Evolutionary conservation across 1,284 basidiomycete species (phyloP).

Genomic region (Cryptococcus floricola): DNA sequence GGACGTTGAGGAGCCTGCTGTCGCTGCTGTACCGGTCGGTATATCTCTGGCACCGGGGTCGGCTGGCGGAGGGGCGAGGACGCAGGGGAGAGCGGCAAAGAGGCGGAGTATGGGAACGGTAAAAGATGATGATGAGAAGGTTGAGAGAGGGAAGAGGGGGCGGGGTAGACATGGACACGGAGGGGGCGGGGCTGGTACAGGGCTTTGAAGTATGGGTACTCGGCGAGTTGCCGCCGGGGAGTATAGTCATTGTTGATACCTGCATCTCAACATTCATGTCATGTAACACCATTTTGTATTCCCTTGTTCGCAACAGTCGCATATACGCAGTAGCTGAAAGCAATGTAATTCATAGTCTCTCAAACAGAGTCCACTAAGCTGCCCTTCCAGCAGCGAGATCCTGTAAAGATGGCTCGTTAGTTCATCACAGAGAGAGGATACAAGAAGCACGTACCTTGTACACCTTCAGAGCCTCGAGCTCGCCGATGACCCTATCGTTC

Average conservation of each 20-base stretch:
- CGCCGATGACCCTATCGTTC: conserved; percentile 43
- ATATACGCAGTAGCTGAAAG: too few relatives aligned
- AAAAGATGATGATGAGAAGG: conserved; percentile 3
- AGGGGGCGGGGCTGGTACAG: not conserved
- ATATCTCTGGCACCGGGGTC: not conserved
- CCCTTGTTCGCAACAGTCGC: too few relatives aligned
- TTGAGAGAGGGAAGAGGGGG: conserved; percentile 11
- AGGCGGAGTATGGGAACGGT: conserved; percentile 20
- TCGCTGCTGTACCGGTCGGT: not conserved
- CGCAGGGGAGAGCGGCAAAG: conserved; percentile 18
- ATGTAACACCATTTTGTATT: too few relatives aligned
- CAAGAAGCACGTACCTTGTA: conserved; percentile 34
- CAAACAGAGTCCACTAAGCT: conserved; percentile 25
- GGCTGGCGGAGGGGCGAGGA: not conserved
- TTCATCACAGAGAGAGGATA: not conserved
- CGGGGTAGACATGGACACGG: conserved; percentile 16
- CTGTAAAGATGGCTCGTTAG: conserved; percentile 5
- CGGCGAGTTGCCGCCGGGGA: not conserved
- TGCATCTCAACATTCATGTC: too few relatives aligned
- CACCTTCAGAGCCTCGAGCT: conserved; percentile 46
- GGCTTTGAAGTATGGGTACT: not conserved
- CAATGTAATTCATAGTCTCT: too few relatives aligned
- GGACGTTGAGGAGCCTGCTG: conserved; percentile 16
- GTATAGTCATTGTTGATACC: too few relatives aligned
- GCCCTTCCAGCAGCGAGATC: conserved; percentile 44